Base-by-base conservation (phyloP, 148 eudicot species). In the Heliamphora exappendiculata region DNA sequence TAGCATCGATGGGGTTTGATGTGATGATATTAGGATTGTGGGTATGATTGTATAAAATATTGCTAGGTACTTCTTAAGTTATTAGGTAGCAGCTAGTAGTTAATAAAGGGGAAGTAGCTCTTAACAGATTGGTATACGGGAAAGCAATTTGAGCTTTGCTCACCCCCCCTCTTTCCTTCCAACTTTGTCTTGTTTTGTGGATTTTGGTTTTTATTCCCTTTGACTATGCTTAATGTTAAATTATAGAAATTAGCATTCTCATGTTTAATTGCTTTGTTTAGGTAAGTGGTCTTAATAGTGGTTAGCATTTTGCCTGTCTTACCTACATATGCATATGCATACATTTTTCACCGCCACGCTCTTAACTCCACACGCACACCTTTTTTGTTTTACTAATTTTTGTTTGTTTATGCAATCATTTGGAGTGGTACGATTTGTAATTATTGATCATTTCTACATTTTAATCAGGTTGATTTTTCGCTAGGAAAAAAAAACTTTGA, bases 391-490 rank as follows among this genome's bases (percentile, higher is more conserved):
- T 24, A 50, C 5, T 66, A n/a, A 76, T 19, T 12, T 34, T 50
- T 36, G 9, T 65, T 49, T 8, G 29, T 64, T 50, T 16, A n/a
- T 49, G 33, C n/a, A 37, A 49, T 29, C 14, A 20, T 44, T 33
- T 73, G 44, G 13, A 7, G 24, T n/a, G 20, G 26, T 63, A 26
- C n/a, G 29, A 20, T 26, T 41, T 73, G 66, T 42, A 44, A 42
- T 57, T 54, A 26, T 57, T 57, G 11, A 49, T 36, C 26, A 14
- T 45, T 70, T 75, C n/a, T 22, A 41, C 75, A 75, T 1, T 33
- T 69, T 73, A 65, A 41, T 68, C 73, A 75, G 76, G 83, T 55
- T 68, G 54, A 67, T 7, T 26, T 66, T 76, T 51, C 76, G 24
- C 42, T 70, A 42, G 24, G 20, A 55, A 53, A 44, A 34, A 26